phyloP scores from a whole-genome alignment of 345 rosid species.

The Nephelium lappaceum region DNA sequence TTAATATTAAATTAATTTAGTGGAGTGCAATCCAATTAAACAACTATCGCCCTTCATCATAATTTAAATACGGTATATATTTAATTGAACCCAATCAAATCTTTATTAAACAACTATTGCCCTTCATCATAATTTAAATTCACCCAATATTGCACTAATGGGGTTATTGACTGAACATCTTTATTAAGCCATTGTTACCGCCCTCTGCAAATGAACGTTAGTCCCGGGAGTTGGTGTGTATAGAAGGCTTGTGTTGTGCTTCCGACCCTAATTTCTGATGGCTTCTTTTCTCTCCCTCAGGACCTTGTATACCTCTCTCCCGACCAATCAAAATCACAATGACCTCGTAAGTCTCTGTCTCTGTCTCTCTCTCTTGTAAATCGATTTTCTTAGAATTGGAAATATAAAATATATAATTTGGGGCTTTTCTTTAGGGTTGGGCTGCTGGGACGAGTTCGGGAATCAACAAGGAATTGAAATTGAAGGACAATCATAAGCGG shows the following conservation, averaged over 20 bases:
- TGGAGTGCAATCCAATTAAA: no score
- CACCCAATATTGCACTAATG: no score
- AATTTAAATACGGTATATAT: no score
- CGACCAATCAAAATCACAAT: constrained; percentile 27
- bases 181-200: no score
- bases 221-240: no score
- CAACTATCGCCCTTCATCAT: no score
- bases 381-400: not conserved
- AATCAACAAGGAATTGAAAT: constrained; percentile 31
- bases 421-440: constrained; percentile 38
- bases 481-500: constrained; percentile 22
- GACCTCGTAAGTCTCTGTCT: constrained; percentile 31
- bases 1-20: no score
- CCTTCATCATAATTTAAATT: no score
- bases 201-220: not conserved
- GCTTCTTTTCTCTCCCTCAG: constrained; percentile 39
- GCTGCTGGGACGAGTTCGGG: constrained; percentile 20
- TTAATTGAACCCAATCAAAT: no score
- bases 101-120: no score
- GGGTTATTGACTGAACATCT: no score
- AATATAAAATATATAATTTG: not conserved
- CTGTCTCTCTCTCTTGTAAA: not conserved
- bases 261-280: constrained; percentile 20
- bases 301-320: constrained; percentile 31
- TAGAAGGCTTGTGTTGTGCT: not conserved